These are phyloP conservation scores for Mallotus nudiflorus DNA, from an alignment of 345 rosid species.

Conservation along the genomic window DNA sequence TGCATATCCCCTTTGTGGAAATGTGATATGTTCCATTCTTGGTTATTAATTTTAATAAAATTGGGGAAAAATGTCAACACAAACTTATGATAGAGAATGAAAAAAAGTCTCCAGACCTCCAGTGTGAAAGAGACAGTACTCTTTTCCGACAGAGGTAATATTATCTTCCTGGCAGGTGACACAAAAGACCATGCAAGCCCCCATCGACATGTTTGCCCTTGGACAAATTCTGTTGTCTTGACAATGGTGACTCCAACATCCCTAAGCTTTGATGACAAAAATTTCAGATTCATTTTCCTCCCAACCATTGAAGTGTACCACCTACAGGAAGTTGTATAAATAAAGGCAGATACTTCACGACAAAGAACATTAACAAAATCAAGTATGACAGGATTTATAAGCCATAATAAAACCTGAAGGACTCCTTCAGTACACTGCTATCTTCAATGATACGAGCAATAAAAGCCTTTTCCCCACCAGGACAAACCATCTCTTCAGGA, in stretches of 20 bases:
- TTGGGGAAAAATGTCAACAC: not conserved
- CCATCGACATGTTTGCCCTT: slow-evolving; percentile 92
- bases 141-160: slow-evolving; percentile 49
- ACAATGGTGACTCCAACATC: slow-evolving; percentile 69
- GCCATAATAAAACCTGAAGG: slow-evolving; percentile 48
- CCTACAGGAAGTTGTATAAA: slow-evolving; percentile 31
- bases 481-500: slow-evolving; percentile 80
- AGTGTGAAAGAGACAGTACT: slow-evolving; percentile 63
- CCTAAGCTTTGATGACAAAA: slow-evolving; percentile 67
- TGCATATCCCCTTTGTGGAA: not conserved
- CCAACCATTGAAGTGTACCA: slow-evolving; percentile 97
- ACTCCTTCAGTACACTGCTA: slow-evolving; percentile 60
- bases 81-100: not conserved
- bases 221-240: slow-evolving; percentile 85
- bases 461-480: slow-evolving; percentile 86
- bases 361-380: not conserved
- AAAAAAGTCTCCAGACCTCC: slow-evolving; percentile 50
- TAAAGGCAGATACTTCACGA: not conserved
- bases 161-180: slow-evolving; percentile 60
- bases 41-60: not conserved
- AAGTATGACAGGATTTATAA: not conserved
- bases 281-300: slow-evolving; percentile 74
- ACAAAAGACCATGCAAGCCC: slow-evolving; percentile 92
- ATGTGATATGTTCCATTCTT: not conserved
- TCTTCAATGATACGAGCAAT: slow-evolving; percentile 73